A percentile compares a stretch with the other conserved stretches of the same genome.
These are phyloP conservation scores for Citeromyces siamensis DNA, from an alignment of 1,139 yeast species.

Conservation along the genomic window DNA sequence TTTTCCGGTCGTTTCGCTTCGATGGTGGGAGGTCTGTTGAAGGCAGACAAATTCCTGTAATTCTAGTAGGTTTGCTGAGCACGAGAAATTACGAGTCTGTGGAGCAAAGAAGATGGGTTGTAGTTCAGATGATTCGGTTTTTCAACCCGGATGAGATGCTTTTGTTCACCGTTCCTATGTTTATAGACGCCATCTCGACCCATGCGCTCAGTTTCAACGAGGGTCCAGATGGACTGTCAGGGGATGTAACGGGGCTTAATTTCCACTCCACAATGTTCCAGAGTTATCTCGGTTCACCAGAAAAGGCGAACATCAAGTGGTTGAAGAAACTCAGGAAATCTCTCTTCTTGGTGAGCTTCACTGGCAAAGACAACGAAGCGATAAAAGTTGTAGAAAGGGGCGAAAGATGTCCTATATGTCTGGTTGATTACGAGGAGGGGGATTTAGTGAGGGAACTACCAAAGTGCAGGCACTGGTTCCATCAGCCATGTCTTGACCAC, in stretches of 20 bases:
- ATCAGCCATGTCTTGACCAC: constrained; percentile 38
- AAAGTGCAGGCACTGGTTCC: constrained; percentile 35
- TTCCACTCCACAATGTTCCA: neutral
- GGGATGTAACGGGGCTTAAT: neutral
- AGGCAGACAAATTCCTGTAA: constrained; percentile 29
- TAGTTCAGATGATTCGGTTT: constrained; percentile 17
- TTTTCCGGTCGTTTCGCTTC: constrained; percentile 44
- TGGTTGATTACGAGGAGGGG: constrained; percentile 28
- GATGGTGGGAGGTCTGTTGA: constrained; percentile 16
- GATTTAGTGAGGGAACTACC: constrained; percentile 31
- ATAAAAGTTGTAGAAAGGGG: constrained; percentile 7
- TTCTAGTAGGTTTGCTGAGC: constrained; percentile 34
- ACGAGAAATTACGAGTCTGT: neutral
- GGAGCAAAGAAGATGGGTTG: constrained; percentile 14
- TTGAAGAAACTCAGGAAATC: neutral
- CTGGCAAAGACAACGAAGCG: neutral
- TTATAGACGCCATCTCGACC: constrained; percentile 11
- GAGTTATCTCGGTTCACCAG: neutral
- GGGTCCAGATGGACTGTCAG: neutral
- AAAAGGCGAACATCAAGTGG: neutral
- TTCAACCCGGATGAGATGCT: constrained; percentile 13
- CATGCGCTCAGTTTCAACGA: constrained; percentile 2
- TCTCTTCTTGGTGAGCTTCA: neutral
- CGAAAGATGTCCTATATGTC: constrained; percentile 37
- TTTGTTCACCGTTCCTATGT: constrained; percentile 13